A percentile compares a stretch with the other conserved stretches of the same genome.
These are phyloP conservation scores for Anisodus acutangulus DNA, from an alignment of 257 asterid species.

Conservation along the genomic window DNA sequence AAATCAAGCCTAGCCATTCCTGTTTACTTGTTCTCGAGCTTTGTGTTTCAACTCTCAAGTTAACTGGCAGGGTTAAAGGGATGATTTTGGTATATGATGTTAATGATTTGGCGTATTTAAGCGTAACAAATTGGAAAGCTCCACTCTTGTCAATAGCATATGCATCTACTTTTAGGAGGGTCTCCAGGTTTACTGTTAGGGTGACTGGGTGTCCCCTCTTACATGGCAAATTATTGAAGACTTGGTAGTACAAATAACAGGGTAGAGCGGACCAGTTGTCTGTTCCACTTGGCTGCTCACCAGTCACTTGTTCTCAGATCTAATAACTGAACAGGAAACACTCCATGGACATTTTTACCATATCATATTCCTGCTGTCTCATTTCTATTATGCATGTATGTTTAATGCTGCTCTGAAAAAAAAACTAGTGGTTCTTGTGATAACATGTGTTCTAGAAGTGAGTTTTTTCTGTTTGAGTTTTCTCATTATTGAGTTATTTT, in stretches of 20 bases:
- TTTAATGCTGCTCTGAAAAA: background rate
- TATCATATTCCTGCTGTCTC: background rate
- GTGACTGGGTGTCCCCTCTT: background rate
- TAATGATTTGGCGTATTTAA: background rate
- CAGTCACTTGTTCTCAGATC: background rate
- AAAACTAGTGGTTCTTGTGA: background rate
- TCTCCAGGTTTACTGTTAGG: background rate
- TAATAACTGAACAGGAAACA: background rate
- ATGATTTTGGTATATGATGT: background rate
- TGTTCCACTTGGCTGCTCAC: background rate
- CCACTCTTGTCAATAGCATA: background rate
- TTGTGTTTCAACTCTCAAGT: background rate
- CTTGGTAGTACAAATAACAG: background rate
- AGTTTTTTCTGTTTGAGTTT: background rate
- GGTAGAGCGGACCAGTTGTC: background rate
- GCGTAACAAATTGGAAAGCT: background rate
- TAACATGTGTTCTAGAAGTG: background rate
- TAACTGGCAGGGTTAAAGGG: background rate
- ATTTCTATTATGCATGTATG: slow-evolving; percentile 1
- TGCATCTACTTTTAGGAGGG: background rate
- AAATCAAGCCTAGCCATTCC: background rate
- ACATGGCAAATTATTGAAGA: background rate
- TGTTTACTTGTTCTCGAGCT: background rate
- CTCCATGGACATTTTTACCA: background rate
- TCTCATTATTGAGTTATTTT: too few relatives aligned